Conservation (phyloP, 2,329 filamentous ascomycete genomes). For the Fulvia fulva region DNA sequence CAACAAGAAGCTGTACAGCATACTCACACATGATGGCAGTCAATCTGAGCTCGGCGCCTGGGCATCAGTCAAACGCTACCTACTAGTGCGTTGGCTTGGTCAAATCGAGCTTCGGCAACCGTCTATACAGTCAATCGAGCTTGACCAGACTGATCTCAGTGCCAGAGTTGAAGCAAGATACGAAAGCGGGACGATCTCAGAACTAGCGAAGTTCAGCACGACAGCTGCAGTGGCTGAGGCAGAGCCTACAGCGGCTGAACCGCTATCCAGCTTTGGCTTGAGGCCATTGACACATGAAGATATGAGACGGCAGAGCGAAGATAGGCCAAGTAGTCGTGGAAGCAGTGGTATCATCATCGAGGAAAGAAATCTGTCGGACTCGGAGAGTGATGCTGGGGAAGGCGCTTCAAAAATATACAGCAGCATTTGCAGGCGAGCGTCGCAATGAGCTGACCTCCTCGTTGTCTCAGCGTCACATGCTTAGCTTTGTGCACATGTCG, state of each 20-base stretch:
- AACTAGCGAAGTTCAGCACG: conserved; percentile 34
- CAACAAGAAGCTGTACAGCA: conserved; percentile 24
- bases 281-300: conserved; percentile 10
- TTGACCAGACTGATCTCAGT: conserved; percentile 10
- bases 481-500: not conserved
- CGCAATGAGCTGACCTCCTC: not conserved
- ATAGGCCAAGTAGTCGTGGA: conserved; percentile 33
- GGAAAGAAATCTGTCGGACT: conserved; percentile 36
- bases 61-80: conserved; percentile 37
- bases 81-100: conserved; percentile 41
- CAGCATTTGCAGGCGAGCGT: conserved; percentile 1
- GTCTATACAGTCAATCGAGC: conserved; percentile 7
- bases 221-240: conserved; percentile 37
- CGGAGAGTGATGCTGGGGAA: conserved; percentile 33
- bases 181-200: conserved; percentile 31
- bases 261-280: conserved; percentile 12
- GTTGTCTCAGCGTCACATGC: not conserved
- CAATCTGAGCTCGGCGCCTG: conserved; percentile 39
- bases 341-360: conserved; percentile 40
- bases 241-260: conserved; percentile 27
- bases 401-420: not conserved
- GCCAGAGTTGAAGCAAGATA: conserved; percentile 4
- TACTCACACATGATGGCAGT: conserved; percentile 28
- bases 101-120: conserved; percentile 25
- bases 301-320: conserved; percentile 23